Base-by-base conservation (phyloP, 176 grass and related monocot genomes). In the Avena eriantha region DNA sequence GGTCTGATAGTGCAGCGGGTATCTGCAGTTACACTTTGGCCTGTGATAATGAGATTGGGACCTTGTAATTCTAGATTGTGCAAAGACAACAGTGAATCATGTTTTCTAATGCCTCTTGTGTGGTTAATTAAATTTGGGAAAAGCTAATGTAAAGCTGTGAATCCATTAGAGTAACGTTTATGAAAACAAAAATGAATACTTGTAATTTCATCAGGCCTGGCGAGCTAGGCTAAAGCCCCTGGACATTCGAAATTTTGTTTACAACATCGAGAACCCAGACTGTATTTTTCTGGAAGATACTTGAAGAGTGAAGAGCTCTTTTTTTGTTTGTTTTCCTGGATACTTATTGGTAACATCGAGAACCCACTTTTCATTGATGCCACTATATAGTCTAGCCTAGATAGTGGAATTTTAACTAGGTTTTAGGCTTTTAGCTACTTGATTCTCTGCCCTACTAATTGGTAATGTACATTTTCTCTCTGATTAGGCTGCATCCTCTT, bases 81-180 rank as follows among this genome's bases (percentile, higher is more conserved):
- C 49, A 55, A 55, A 76, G 15, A 55, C 26, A 83, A 55, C 13
- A 34, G 63, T 31, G 17, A 73, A 55, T 33, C 6, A 1, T 69
- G 16, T 7, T 50, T 54, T 60, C 50, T 23, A 79, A 79, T 58
- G 8, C 21, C 55, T 78, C 41, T 82, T 83, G 2, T 43, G 46
- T 85, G 18, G n/a, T 73, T 26, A 73, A 73, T 46, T 83, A 73
- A 69, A 83, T 73, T 18, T 45, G 31, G 51, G 78, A 43, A 66
- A 80, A 80, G 15, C 35, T 39, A 43, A 74, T 10, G 12, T 55
- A 36, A 24, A 67, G 24, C 59, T 49, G 59, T 81, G 66, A 66
- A 63, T 46, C 56, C 77, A 63, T 61, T 50, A 4, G 16, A 51
- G 10, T 33, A 68, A 50, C 0, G 17, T 68, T 51, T 81, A 81